Base-by-base conservation (phyloP, 306 rosid species). In the Oemleria cerasiformis region DNA sequence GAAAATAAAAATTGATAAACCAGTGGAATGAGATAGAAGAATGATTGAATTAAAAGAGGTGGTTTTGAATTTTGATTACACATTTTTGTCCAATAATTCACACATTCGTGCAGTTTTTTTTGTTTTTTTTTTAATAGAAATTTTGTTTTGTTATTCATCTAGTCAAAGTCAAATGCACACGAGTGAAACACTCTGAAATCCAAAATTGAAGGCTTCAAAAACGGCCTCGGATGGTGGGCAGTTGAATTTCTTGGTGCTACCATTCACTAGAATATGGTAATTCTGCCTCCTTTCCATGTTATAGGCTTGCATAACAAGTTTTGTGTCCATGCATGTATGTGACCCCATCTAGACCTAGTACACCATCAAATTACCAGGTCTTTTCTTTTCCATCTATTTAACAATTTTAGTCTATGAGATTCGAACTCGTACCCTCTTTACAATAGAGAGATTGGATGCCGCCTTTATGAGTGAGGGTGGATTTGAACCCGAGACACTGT, bases 151-250 rank as follows among this genome's bases (percentile, higher is more conserved):
- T n/a, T n/a, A n/a, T 45, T 68, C 65, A n/a, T 66, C 71, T 25
- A 65, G 92, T 85, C 88, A 86, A 87, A 81, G 90, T 86, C 88
- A 88, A 86, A 82, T 75, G 91, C 96, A 86, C 96, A 88, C 92
- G 96, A 86, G 90, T 90, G 98, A 78, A 85, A 81, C 81, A 77
- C 74, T 54, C 63, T 73, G 53, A 61, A 73, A 38, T 70, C 96
- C 97, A 82, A 76, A 68, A 50, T 84, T 86, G 76, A 88, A 86
- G 95, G 88, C 95, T 82, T 86, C 77, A 90, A 85, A 82, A 78
- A 81, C 83, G 92, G 81, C 72, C 84, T 92, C 65, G 98, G 74
- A 72, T 76, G 78, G 34, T 30, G 85, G 61, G 78, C 83, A 86
- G 88, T 89, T 87, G 83, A 86, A 75, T 82, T 30, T 78, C 85